Evolutionary conservation across 2,329 filamentous ascomycete genomes (phyloP).

Genomic region (Alternaria burnsii): DNA sequence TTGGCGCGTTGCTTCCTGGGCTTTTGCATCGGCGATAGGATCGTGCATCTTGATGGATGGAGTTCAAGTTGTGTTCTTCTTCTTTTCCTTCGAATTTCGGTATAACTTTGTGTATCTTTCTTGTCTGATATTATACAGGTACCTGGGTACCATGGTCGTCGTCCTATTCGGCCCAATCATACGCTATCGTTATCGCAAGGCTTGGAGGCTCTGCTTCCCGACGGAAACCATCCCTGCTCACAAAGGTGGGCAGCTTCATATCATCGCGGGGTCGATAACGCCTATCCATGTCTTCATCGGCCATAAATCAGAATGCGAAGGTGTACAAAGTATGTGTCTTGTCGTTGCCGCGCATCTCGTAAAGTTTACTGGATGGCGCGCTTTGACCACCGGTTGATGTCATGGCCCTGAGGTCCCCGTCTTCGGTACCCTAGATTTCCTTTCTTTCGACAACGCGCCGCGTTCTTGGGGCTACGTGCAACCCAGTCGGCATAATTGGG

Average conservation of each 20-base stretch:
- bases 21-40: conserved; percentile 42
- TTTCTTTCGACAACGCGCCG: background rate
- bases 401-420: background rate
- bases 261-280: background rate
- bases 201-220: conserved; percentile 3
- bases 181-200: background rate
- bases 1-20: conserved; percentile 44
- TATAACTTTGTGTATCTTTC: background rate
- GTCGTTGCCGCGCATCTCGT: background rate
- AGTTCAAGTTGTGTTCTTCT: too few relatives aligned
- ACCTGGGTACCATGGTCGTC: background rate
- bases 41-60: conserved; percentile 19
- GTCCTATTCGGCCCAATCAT: background rate
- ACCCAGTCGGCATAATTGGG: background rate
- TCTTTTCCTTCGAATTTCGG: too few relatives aligned
- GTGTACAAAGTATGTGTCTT: background rate
- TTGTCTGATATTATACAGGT: background rate
- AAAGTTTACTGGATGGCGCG: background rate
- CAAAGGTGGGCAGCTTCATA: background rate
- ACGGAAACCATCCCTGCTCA: conserved; percentile 7
- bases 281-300: background rate
- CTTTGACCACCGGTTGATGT: conserved; percentile 1
- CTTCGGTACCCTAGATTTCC: background rate
- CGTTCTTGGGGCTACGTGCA: background rate
- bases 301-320: background rate